Evolutionary conservation across 2,329 filamentous ascomycete species (phyloP).

Genomic region (Fusarium concolor): DNA sequence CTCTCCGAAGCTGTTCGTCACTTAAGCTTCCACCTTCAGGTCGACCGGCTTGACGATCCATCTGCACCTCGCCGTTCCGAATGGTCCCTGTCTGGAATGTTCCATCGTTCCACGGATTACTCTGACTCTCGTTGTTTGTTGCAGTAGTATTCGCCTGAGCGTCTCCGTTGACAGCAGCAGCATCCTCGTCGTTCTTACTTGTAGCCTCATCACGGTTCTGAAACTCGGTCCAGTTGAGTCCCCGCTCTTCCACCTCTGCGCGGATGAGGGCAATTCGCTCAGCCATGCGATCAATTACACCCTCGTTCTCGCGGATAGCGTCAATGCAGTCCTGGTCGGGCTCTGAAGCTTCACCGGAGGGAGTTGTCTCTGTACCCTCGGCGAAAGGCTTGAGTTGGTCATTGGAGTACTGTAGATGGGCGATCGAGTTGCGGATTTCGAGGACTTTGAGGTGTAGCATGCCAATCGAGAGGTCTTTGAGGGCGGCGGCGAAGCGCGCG

Average conservation of each 20-base stretch:
- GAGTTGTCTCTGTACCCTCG: slow-evolving; percentile 57
- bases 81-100: slow-evolving; percentile 72
- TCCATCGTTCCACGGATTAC: slow-evolving; percentile 69
- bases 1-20: slow-evolving; percentile 69
- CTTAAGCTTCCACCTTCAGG: slow-evolving; percentile 61
- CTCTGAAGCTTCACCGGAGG: slow-evolving; percentile 30
- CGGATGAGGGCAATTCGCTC: slow-evolving; percentile 73
- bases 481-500: slow-evolving; percentile 72
- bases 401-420: slow-evolving; percentile 80
- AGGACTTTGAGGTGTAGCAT: slow-evolving; percentile 79
- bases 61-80: slow-evolving; percentile 61
- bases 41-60: slow-evolving; percentile 51
- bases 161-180: slow-evolving; percentile 34
- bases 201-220: slow-evolving; percentile 59
- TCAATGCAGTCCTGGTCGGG: slow-evolving; percentile 78
- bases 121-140: slow-evolving; percentile 30
- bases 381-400: slow-evolving; percentile 77
- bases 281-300: slow-evolving; percentile 75
- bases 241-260: slow-evolving; percentile 71
- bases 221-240: slow-evolving; percentile 68
- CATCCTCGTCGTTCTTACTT: slow-evolving; percentile 47
- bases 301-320: slow-evolving; percentile 78
- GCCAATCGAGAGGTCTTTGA: slow-evolving; percentile 73
- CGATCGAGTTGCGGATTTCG: slow-evolving; percentile 80
- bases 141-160: background rate